Conservation (phyloP, 371 early-diverging fungal species). For the Rhizopus delemar region DNA sequence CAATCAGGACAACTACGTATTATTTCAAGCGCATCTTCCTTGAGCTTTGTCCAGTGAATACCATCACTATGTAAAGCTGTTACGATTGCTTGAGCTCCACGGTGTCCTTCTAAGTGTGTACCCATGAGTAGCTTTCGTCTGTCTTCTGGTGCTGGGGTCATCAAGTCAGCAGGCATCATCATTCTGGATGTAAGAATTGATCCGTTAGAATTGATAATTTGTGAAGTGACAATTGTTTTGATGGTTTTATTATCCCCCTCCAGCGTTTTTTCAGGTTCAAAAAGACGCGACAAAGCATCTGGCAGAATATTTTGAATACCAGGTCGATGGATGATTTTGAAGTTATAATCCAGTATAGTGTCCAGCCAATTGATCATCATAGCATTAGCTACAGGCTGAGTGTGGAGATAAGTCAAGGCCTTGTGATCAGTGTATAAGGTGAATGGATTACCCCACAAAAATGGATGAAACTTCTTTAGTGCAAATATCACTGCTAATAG, state of each 20-base stretch:
- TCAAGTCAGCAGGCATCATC: neutral
- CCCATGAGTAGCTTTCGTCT: too few relatives aligned
- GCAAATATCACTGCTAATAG: constrained; percentile 2
- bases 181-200: neutral
- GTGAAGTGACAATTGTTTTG: neutral
- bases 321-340: constrained; percentile 14
- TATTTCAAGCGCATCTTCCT: neutral
- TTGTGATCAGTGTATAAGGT: neutral
- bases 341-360: constrained; percentile 16
- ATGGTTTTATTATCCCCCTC: constrained; percentile 3
- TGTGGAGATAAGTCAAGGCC: constrained; percentile 8
- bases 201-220: neutral
- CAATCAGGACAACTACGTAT: neutral
- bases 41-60: constrained; percentile 7
- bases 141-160: neutral
- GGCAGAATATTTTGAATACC: constrained; percentile 18
- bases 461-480: neutral
- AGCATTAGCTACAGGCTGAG: constrained; percentile 12
- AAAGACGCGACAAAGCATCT: constrained; percentile 13
- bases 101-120: neutral
- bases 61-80: neutral
- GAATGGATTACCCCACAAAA: neutral
- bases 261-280: constrained; percentile 5
- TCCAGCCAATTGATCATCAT: constrained; percentile 23
- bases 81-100: neutral